Base-by-base conservation (phyloP, 2,329 filamentous ascomycete species). In the Didymella segeticola region DNA sequence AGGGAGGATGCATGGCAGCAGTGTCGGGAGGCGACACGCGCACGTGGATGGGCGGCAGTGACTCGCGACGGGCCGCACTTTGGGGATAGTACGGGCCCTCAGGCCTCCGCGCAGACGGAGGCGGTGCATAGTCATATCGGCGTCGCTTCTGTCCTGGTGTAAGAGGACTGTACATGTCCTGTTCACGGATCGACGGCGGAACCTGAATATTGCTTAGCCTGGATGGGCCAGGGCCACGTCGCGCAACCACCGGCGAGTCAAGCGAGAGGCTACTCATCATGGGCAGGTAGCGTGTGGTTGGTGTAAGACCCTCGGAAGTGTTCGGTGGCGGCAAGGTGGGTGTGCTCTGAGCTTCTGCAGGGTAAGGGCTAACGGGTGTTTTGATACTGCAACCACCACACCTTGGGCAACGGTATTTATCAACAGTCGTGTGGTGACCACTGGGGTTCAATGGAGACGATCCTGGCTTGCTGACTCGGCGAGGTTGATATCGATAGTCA, bases 401-500 rank as follows among this genome's bases (percentile, higher is more conserved):
- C 79, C 87, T 90, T 27, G 81, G 79, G 69, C 90, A 93, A 60
- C 84, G 76, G 46, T 76, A 73, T 53, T 77, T 79, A 49, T 81
- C 78, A 19, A 71, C 63, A 47, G 71, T 76, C 10, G 73, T 69
- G 42, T 73, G 70, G 31, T 72, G 67, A 26, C 63, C 65, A 11
- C 58, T 57, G 12, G 67, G 61, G 34, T 69, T 68, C 31, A 68
- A 67, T 19, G 69, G 70, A 2, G 77, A 73, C 12, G 72, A 74
- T n/a, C 62, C 78, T 70, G 53, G 74, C 53, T 69, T 75, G 17
- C 71, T 76, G 49, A 72, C 64, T 12, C 79, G 77, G 46, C 90
- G 88, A 29, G 95, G 95, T 72, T 96, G 91, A 72, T 98, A 99
- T 59, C 92, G 87, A 77, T 99, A 99, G 62, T 91, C 89, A 2